phyloP scores from a whole-genome alignment of 768 basidiomycete genomes.

The Lentinula aciculospora region DNA sequence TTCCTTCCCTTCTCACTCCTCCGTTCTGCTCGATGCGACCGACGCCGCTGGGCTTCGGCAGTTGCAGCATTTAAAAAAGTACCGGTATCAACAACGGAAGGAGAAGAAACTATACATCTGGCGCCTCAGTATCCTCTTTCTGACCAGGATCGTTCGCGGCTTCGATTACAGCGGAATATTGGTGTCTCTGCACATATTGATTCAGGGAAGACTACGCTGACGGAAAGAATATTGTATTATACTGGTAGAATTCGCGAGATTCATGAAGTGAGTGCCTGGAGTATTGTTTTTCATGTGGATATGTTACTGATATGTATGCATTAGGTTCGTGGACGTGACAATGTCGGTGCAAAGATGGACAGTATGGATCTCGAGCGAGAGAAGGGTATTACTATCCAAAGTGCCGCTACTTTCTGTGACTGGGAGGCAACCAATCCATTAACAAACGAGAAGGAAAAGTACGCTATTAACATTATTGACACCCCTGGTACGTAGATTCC shows the following conservation, averaged over 20 bases:
- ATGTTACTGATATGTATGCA: conserved; percentile 14
- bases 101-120: conserved; percentile 16
- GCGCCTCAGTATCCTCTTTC: conserved; percentile 45
- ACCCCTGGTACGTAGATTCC: conserved; percentile 69
- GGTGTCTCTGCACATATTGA: conserved; percentile 95
- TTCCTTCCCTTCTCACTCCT: background rate
- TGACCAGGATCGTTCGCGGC: conserved; percentile 57
- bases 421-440: conserved; percentile 73
- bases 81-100: background rate
- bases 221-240: conserved; percentile 93
- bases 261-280: conserved; percentile 72
- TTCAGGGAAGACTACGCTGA: conserved; percentile 96
- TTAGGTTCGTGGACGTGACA: conserved; percentile 88
- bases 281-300: conserved; percentile 9
- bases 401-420: conserved; percentile 97
- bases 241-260: conserved; percentile 94
- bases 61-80: conserved; percentile 8
- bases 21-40: background rate
- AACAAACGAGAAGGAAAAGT: conserved; percentile 68
- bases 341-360: conserved; percentile 99
- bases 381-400: conserved; percentile 99
- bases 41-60: conserved; percentile 16
- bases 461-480: conserved; percentile 96
- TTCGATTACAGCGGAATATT: conserved; percentile 85
- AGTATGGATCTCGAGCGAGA: conserved; percentile 98